Evolutionary conservation across 805 yeast genomes (phyloP), one percentile per base, ranked within the genome.

Genomic region (Wickerhamiella azymoides): DNA sequence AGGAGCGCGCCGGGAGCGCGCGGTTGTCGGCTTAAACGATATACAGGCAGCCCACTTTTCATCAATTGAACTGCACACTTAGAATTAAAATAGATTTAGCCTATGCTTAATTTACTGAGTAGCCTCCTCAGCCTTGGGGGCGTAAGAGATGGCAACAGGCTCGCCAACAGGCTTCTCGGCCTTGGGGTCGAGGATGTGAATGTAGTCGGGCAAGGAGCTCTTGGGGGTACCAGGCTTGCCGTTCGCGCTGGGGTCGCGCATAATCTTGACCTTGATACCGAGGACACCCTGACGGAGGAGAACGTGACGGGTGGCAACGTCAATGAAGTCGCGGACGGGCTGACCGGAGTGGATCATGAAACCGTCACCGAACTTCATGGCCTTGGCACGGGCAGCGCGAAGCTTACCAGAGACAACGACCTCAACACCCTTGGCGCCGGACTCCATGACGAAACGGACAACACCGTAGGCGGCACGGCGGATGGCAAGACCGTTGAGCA

Each of bases 311-410:
- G 94, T 88, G 63, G 98, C 98, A 68, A 79, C 74, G 74, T 92
- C 98, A 68, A 92, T 92, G 82, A 92, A 92, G 70, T 92, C 98
- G 62, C 76, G 80, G 71, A 89, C 92, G 75, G 98, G 98, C 79
- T 92, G 98, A 84, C 98, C 98, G 66, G 96, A 86, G 92, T 92
- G 98, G 80, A 92, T 92, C 92, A 92, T 84, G 95, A 92, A 92
- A 79, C 98, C 98, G 71, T 89, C 97, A 69, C 92, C 82, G 81
- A 89, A 92, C 77, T 92, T 92, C 94, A 92, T 94, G 66, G 96
- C 80, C 84, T 92, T 92, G 66, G 98, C 98, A 80, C 98, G 86
- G 66, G 97, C 98, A 74, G 96, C 98, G 78, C 96, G 85, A 71
- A 93, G 82, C 77, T 92, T 92, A 81, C 98, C 98, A 62, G 96